Base-by-base conservation (phyloP, 2,329 filamentous ascomycete species). In the Leptosphaerulina australis region DNA sequence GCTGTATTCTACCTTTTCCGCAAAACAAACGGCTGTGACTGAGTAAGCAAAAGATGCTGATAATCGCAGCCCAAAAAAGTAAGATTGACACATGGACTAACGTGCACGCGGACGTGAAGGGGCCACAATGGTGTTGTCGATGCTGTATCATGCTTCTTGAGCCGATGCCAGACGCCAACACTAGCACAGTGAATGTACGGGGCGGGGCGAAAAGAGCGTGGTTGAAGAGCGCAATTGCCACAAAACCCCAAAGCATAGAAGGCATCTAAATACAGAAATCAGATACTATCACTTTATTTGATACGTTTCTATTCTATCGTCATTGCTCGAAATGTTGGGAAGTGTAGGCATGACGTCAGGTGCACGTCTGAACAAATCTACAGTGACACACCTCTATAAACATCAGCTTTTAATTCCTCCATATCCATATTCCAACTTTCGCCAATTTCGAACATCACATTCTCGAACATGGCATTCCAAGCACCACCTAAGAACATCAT, bases 401-500 rank as follows among this genome's bases (percentile, higher is more conserved):
- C 26, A 45, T 36, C 24, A 25, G 11, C 15, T 36, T 18, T 3
- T 9, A 17, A 14, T 10, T 9, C 33, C 21, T 26, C 24, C 33
- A 36, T 43, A 17, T 28, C 20, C 45, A 47, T 21, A 10, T 15
- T 18, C 44, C 34, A 14, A 39, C 20, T 15, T 39, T 5, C 5
- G 5, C 30, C 24, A 39, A 29, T 29, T 33, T 12, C 25, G 14
- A 26, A 24, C 14, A 11, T 14, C 21, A 43, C 25, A 12, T 29
- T n/a, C 14, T 17, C 21, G 25, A 30, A 20, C 17, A 52, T 45
- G 38, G 33, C 43, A 20, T 43, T 55, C 9, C 29, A 43, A 31
- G 48, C 38, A 34, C 36, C 55, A 24, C 63, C 66, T 14, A 70
- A 64, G 40, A 70, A 72, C 24, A 63, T 73, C 43, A 60, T 77